A percentile compares a stretch with the other conserved stretches of the same genome.
Conservation (phyloP, 2,329 filamentous ascomycete species). For the Cercospora sp. region DNA sequence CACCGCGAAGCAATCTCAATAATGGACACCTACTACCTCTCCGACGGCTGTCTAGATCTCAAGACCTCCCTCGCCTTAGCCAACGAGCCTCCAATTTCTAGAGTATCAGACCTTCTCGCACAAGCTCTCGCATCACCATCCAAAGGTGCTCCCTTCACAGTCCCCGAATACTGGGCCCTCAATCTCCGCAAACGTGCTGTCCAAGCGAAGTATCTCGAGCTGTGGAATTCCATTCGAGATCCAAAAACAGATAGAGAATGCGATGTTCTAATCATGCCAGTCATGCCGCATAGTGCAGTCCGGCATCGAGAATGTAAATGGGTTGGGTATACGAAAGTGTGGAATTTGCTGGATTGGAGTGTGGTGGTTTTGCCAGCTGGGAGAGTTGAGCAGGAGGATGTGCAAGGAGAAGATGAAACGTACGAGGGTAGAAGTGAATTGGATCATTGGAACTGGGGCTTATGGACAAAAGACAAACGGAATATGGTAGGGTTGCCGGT, state of each 20-base stretch:
- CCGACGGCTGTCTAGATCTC: slow-evolving; percentile 65
- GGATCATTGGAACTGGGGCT: slow-evolving; percentile 54
- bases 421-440: slow-evolving; percentile 53
- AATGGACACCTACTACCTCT: slow-evolving; percentile 63
- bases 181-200: slow-evolving; percentile 58
- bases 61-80: slow-evolving; percentile 54
- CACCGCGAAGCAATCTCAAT: slow-evolving; percentile 54
- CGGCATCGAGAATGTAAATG: slow-evolving; percentile 42
- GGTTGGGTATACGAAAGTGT: slow-evolving; percentile 38
- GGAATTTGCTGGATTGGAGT: slow-evolving; percentile 54
- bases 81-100: slow-evolving; percentile 61
- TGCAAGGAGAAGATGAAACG: slow-evolving; percentile 29
- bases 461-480: slow-evolving; percentile 64
- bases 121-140: slow-evolving; percentile 38
- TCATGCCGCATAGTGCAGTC: slow-evolving; percentile 61
- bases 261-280: slow-evolving; percentile 60
- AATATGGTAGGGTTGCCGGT: slow-evolving; percentile 84
- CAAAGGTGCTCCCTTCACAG: slow-evolving; percentile 50
- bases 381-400: slow-evolving; percentile 43
- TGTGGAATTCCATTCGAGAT: slow-evolving; percentile 55
- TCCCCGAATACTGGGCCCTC: slow-evolving; percentile 68
- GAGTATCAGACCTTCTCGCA: slow-evolving; percentile 59
- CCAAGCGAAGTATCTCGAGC: slow-evolving; percentile 59
- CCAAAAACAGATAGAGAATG: slow-evolving; percentile 45
- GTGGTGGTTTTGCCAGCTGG: slow-evolving; percentile 59